Conservation (phyloP, 2,329 filamentous ascomycete species). For the Alternaria ethzedia region DNA sequence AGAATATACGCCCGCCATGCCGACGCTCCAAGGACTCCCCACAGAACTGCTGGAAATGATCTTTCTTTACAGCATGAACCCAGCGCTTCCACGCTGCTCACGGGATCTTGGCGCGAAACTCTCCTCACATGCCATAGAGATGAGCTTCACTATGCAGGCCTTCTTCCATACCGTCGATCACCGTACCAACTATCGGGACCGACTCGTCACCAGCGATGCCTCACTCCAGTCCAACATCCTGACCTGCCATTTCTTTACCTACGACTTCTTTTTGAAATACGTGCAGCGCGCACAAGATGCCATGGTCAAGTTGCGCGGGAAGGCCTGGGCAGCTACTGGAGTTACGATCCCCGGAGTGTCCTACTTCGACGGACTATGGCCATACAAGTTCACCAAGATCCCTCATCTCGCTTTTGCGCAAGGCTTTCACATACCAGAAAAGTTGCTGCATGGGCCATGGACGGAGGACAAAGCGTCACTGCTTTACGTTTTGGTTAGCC, state of each 20-base stretch:
- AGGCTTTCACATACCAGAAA: conserved; percentile 42
- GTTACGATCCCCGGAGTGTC: conserved; percentile 30
- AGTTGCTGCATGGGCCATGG: conserved; percentile 46
- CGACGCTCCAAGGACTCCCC: conserved; percentile 43
- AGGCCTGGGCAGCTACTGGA: conserved; percentile 39
- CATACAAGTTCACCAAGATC: conserved; percentile 40
- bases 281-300: conserved; percentile 38
- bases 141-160: conserved; percentile 40
- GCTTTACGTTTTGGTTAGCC: conserved; percentile 43
- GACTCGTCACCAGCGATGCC: conserved; percentile 26
- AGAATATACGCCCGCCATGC: conserved; percentile 30
- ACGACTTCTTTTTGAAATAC: conserved; percentile 44
- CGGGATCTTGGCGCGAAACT: conserved; percentile 40
- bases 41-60: conserved; percentile 45
- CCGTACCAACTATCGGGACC: conserved; percentile 29
- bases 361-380: conserved; percentile 39
- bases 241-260: conserved; percentile 45
- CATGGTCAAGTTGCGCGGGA: conserved; percentile 35
- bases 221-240: conserved; percentile 38
- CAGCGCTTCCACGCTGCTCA: conserved; percentile 39
- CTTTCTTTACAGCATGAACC: conserved; percentile 47
- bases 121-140: conserved; percentile 33
- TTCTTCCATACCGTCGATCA: conserved; percentile 46
- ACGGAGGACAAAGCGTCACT: conserved; percentile 36
- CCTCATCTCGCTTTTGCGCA: conserved; percentile 40